These are phyloP conservation scores for Mariannaea sp. DNA, from an alignment of 2,329 filamentous ascomycete genomes.

Conservation along the genomic window DNA sequence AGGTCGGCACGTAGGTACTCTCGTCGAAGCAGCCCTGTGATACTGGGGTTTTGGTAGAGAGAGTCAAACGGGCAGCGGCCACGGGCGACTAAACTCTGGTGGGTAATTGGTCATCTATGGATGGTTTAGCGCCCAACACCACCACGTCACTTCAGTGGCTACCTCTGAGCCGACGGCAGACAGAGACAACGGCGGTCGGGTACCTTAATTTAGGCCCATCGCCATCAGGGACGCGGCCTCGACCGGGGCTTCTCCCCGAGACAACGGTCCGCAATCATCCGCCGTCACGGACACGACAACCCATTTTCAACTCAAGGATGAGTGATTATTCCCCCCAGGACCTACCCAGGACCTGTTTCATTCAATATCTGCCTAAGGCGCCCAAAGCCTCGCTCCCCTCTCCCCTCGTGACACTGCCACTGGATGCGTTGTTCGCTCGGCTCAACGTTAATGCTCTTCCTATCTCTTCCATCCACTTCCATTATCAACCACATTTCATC, in stretches of 20 bases:
- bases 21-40: not conserved
- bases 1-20: no score
- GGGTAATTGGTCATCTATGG: no score
- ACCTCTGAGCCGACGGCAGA: not conserved
- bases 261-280: no score
- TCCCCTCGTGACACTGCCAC: not conserved
- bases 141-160: slow-evolving; percentile 6
- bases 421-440: not conserved
- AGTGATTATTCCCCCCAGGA: not conserved
- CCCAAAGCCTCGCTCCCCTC: no score
- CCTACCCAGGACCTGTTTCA: not conserved
- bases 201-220: slow-evolving; percentile 16
- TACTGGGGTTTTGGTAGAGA: no score
- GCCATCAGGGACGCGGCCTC: not conserved
- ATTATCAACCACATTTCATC: slow-evolving; percentile 1
- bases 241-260: no score
- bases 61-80: not conserved
- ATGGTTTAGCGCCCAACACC: slow-evolving; percentile 6
- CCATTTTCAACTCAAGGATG: not conserved
- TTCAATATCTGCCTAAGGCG: not conserved
- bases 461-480: slow-evolving; percentile 3
- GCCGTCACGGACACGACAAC: not conserved
- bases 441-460: slow-evolving; percentile 6
- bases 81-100: not conserved
- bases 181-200: slow-evolving; percentile 5